These are phyloP conservation scores for Coprinopsis sp. DNA, from an alignment of 768 basidiomycete species.

Conservation along the genomic window DNA sequence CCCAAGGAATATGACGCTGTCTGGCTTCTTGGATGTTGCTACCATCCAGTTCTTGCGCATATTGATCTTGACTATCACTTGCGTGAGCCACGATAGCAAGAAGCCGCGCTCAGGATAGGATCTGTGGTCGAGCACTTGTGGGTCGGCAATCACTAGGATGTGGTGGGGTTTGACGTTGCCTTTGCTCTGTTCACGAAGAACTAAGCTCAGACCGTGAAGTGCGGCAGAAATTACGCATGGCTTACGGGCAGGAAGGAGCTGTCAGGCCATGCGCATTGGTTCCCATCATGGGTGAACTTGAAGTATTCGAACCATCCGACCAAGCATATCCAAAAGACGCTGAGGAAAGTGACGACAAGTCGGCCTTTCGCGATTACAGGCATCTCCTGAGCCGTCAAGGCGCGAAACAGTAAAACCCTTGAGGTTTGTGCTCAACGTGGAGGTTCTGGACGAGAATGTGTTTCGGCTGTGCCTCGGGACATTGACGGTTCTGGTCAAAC, in stretches of 20 bases:
- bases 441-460: not conserved
- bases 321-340: constrained; percentile 54
- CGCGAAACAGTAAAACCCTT: constrained; percentile 1
- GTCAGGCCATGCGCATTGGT: constrained; percentile 62
- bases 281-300: constrained; percentile 45
- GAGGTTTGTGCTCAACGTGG: not conserved
- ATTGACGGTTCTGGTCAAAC: not conserved
- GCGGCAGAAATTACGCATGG: constrained; percentile 5
- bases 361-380: constrained; percentile 23
- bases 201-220: constrained; percentile 3
- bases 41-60: constrained; percentile 82
- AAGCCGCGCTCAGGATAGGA: constrained; percentile 64
- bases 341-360: constrained; percentile 41
- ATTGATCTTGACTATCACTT: constrained; percentile 72
- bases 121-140: constrained; percentile 74
- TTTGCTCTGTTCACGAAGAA: constrained; percentile 15
- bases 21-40: constrained; percentile 53
- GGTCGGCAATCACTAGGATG: constrained; percentile 82
- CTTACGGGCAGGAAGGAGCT: constrained; percentile 25
- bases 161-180: constrained; percentile 34
- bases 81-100: constrained; percentile 54
- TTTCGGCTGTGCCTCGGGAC: not conserved
- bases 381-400: constrained; percentile 12
- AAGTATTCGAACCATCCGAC: constrained; percentile 70
- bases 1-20: constrained; percentile 78